A percentile compares a stretch with the other conserved stretches of the same genome.
These are phyloP conservation scores for Sphagnurus paluster DNA, from an alignment of 1,284 basidiomycete genomes.

Conservation along the genomic window DNA sequence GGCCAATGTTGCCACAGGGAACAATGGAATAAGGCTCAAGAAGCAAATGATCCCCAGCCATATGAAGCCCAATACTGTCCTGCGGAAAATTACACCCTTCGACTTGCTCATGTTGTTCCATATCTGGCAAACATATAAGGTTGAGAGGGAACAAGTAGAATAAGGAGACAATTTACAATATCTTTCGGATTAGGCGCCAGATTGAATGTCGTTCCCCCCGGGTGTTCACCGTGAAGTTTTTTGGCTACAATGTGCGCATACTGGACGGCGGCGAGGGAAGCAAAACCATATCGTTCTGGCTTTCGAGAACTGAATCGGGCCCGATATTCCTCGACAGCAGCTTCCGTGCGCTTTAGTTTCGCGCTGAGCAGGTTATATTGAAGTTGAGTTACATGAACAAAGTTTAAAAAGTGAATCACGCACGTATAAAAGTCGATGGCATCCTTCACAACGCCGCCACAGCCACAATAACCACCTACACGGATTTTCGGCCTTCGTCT, in stretches of 20 bases:
- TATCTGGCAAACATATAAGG: constrained; percentile 48
- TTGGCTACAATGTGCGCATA: constrained; percentile 87
- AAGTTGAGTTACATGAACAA: background rate
- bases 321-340: constrained; percentile 78
- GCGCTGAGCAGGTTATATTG: constrained; percentile 39
- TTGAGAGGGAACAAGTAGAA: background rate
- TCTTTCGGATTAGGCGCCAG: constrained; percentile 87
- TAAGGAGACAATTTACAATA: constrained; percentile 53
- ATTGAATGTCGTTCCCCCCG: constrained; percentile 68
- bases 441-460: constrained; percentile 76
- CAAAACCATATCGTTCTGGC: constrained; percentile 91
- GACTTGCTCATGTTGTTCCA: constrained; percentile 87
- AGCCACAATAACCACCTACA: constrained; percentile 77
- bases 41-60: constrained; percentile 79
- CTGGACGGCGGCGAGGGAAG: constrained; percentile 89
- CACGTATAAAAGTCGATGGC: constrained; percentile 86
- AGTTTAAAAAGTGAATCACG: constrained; percentile 27
- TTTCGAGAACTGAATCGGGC: constrained; percentile 72
- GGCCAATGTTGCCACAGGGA: constrained; percentile 79
- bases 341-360: constrained; percentile 76
- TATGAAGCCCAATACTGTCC: constrained; percentile 73
- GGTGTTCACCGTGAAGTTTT: constrained; percentile 63
- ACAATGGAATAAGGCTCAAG: constrained; percentile 87
- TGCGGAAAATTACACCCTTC: constrained; percentile 62
- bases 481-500: constrained; percentile 75